These are phyloP conservation scores for Schizosaccharomyces octosporus DNA, from an alignment of 805 yeast genomes.

Conservation along the genomic window DNA sequence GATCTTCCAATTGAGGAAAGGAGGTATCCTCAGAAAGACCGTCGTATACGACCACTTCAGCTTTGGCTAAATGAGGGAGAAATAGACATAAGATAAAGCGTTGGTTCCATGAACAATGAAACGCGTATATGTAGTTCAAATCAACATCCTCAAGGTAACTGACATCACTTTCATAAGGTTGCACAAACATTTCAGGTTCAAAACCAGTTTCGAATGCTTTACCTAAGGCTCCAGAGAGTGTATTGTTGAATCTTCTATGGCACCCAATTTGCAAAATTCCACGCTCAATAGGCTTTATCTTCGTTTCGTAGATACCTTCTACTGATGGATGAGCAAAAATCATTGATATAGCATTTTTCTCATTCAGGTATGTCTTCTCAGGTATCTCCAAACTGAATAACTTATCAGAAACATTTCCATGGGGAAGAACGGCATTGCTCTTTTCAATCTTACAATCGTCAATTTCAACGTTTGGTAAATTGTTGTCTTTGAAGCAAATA, in stretches of 20 bases:
- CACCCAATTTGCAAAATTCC: not conserved
- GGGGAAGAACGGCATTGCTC: constrained; percentile 42
- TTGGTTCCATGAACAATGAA: constrained; percentile 47
- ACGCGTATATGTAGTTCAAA: constrained; percentile 25
- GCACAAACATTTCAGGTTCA: constrained; percentile 14
- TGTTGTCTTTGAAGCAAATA: constrained; percentile 33
- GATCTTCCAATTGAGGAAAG: constrained; percentile 27
- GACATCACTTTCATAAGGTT: constrained; percentile 17
- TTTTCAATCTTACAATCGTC: constrained; percentile 31
- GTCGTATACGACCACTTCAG: constrained; percentile 33
- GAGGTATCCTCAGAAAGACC: constrained; percentile 33
- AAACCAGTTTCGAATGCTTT: constrained; percentile 72
- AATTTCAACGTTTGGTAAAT: constrained; percentile 17
- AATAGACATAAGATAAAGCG: constrained; percentile 51
- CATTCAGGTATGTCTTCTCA: constrained; percentile 34
- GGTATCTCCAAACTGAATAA: constrained; percentile 45
- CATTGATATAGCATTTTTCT: constrained; percentile 32
- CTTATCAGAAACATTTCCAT: constrained; percentile 25
- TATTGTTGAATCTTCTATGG: constrained; percentile 28
- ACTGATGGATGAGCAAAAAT: constrained; percentile 37
- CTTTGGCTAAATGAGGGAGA: constrained; percentile 29
- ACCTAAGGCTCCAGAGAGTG: constrained; percentile 61
- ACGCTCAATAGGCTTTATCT: constrained; percentile 22
- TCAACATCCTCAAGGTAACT: constrained; percentile 24
- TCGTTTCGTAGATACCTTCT: constrained; percentile 52